Evolutionary conservation across 768 basidiomycete species (phyloP).

Genomic region (Leucocoprinus sp.): DNA sequence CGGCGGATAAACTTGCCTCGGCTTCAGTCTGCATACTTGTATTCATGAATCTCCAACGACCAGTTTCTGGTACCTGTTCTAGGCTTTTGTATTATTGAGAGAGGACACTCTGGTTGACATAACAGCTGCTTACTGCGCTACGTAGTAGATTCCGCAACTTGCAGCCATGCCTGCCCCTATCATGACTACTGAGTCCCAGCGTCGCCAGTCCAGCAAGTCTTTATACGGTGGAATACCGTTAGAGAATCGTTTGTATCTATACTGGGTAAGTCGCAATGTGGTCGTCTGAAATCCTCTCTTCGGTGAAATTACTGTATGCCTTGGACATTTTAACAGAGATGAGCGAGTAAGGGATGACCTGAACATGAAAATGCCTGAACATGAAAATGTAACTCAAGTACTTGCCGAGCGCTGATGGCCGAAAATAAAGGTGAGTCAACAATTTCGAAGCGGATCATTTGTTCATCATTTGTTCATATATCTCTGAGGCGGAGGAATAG

Average conservation of each 20-base stretch:
- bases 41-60: conserved; percentile 86
- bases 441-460: no score
- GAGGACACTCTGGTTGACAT: neutral
- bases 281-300: neutral
- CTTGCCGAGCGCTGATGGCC: neutral
- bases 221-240: neutral
- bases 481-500: neutral
- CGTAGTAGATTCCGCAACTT: conserved; percentile 21
- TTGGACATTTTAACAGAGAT: neutral
- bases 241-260: conserved; percentile 11
- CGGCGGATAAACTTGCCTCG: conserved; percentile 26
- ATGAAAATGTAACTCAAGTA: neutral
- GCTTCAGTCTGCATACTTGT: conserved; percentile 51
- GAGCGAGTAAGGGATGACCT: neutral
- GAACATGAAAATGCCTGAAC: neutral
- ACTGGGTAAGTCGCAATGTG: neutral
- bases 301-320: neutral
- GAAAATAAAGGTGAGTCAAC: neutral
- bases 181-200: conserved; percentile 5
- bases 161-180: conserved; percentile 8
- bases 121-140: conserved; percentile 24
- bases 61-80: conserved; percentile 81
- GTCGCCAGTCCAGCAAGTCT: neutral
- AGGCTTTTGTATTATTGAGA: conserved; percentile 38
- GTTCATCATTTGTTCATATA: neutral